A percentile compares a stretch with the other conserved stretches of the same genome.
phyloP scores from a whole-genome alignment of 306 rosid genomes.

The Dryas octopetala region DNA sequence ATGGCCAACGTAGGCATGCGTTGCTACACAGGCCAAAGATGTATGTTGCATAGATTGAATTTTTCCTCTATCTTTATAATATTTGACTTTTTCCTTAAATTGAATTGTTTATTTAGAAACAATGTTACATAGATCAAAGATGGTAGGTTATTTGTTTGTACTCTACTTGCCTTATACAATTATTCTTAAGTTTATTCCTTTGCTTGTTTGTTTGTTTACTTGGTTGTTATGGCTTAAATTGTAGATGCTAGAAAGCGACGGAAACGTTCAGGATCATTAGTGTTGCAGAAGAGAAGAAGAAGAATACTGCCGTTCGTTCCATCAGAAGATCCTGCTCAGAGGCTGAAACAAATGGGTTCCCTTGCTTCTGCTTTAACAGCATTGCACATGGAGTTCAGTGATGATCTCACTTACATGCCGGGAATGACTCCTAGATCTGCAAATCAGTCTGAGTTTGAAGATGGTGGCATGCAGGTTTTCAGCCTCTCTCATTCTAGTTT shows the following conservation, averaged over 20 bases:
- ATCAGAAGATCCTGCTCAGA: constrained; percentile 52
- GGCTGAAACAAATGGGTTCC: constrained; percentile 79
- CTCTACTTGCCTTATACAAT: background rate
- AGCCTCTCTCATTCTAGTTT: background rate
- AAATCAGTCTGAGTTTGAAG: constrained; percentile 55
- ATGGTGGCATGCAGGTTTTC: constrained; percentile 87
- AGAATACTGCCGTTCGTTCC: constrained; percentile 69
- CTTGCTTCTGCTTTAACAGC: constrained; percentile 74
- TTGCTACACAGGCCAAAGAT: background rate
- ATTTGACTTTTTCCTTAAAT: background rate
- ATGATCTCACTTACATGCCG: constrained; percentile 59
- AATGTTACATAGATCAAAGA: background rate
- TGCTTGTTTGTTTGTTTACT: background rate
- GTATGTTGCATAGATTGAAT: too few relatives aligned
- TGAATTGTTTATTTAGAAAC: background rate
- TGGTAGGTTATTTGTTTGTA: background rate
- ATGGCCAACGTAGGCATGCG: background rate
- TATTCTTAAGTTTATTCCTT: background rate
- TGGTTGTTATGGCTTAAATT: constrained; percentile 30
- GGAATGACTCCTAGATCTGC: constrained; percentile 71
- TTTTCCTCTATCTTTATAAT: background rate
- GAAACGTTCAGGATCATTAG: constrained; percentile 55
- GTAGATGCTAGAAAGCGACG: constrained; percentile 66
- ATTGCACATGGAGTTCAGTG: constrained; percentile 60
- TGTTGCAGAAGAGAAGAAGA: constrained; percentile 68